Percentiles rank a stretch among this genome's conserved stretches.
phyloP scores from a whole-genome alignment of 2,329 filamentous ascomycete genomes.

The Exutisphaerella laricina region DNA sequence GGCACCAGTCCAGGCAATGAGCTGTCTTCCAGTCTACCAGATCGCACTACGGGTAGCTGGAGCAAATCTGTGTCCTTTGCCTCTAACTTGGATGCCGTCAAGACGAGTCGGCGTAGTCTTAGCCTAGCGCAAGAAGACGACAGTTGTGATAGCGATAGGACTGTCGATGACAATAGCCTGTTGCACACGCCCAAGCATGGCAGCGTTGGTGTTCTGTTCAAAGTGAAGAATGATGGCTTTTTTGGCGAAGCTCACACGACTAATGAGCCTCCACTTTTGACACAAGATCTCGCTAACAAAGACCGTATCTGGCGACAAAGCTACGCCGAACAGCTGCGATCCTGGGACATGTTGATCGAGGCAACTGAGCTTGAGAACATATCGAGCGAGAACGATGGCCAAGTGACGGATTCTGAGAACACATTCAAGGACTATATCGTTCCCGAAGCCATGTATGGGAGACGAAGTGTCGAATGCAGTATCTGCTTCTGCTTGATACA shows the following conservation, averaged over 20 bases:
- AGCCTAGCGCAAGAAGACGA: conserved; percentile 26
- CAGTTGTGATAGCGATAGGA: conserved; percentile 31
- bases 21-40: conserved; percentile 26
- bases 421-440: not conserved
- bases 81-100: conserved; percentile 31
- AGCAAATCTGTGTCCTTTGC: conserved; percentile 36
- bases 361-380: conserved; percentile 56
- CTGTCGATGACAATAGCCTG: conserved; percentile 34
- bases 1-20: conserved; percentile 28
- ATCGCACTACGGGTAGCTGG: conserved; percentile 41
- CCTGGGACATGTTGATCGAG: conserved; percentile 52
- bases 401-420: not conserved
- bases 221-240: conserved; percentile 51
- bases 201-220: conserved; percentile 40
- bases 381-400: not conserved
- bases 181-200: conserved; percentile 31
- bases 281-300: conserved; percentile 43
- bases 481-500: conserved; percentile 27
- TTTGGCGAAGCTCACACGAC: conserved; percentile 48
- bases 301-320: conserved; percentile 50
- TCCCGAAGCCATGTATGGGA: conserved; percentile 3
- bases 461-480: conserved; percentile 20
- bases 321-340: conserved; percentile 55
- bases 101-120: conserved; percentile 30
- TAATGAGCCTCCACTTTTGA: conserved; percentile 44